Conservation (phyloP, 2,329 filamentous ascomycete genomes). For the Lachnellula subtilissima region DNA sequence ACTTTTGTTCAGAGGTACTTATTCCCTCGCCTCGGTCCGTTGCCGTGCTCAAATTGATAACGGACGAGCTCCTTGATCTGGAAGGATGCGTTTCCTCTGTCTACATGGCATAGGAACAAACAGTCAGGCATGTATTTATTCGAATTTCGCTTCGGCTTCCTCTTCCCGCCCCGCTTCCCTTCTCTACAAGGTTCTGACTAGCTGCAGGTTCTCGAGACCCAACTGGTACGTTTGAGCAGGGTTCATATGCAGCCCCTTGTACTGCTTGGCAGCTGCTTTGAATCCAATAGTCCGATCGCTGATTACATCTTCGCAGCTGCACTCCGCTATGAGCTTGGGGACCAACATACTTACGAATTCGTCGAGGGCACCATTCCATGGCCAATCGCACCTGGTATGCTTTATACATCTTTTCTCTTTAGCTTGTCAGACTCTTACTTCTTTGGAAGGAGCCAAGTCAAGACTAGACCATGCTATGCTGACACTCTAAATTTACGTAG, state of each 20-base stretch:
- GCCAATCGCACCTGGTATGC: constrained; percentile 3
- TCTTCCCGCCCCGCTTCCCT: background rate
- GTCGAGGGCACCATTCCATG: constrained; percentile 9
- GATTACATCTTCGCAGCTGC: constrained; percentile 3
- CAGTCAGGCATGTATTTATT: background rate
- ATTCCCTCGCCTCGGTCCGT: no score
- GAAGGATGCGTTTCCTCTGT: constrained; percentile 4
- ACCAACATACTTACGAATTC: constrained; percentile 14
- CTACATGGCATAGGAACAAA: constrained; percentile 7
- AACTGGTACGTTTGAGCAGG: background rate
- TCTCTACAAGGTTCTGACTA: background rate
- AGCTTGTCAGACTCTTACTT: no score
- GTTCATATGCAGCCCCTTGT: background rate
- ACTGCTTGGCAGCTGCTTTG: background rate
- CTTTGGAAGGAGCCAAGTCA: background rate
- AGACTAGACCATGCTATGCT: background rate
- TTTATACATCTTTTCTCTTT: no score
- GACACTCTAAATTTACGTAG: background rate
- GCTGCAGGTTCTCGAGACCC: constrained; percentile 2
- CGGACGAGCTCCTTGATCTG: background rate
- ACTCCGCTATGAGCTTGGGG: constrained; percentile 9
- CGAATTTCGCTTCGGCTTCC: background rate
- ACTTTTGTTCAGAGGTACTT: no score
- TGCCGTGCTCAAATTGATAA: no score
- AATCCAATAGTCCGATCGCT: background rate